Percentiles rank a stretch among this genome's conserved stretches.
phyloP scores from a whole-genome alignment of 2,329 filamentous ascomycete species.

The Coniochaeta ligniaria region DNA sequence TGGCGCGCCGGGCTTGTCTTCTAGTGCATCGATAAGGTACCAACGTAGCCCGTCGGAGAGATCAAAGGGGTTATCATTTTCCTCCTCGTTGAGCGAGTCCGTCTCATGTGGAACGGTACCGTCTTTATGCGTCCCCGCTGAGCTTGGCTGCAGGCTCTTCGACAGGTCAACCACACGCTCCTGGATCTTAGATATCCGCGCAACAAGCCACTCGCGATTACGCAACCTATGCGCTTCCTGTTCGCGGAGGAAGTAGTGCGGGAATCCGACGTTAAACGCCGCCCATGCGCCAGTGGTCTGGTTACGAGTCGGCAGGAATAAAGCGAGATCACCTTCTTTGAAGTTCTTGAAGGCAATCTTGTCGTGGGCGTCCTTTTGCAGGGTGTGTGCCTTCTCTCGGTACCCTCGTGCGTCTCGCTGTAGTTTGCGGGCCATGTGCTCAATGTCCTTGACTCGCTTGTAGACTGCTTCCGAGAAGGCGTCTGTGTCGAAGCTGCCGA shows the following conservation, averaged over 20 bases:
- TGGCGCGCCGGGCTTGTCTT: conserved; percentile 87
- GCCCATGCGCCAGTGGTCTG: conserved; percentile 95
- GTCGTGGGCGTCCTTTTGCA: conserved; percentile 81
- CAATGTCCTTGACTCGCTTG: conserved; percentile 87
- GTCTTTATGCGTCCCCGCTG: conserved; percentile 18
- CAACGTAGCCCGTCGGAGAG: conserved; percentile 90
- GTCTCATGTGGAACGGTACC: conserved; percentile 30
- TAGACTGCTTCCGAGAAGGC: conserved; percentile 77
- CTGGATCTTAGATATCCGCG: conserved; percentile 84
- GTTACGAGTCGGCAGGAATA: conserved; percentile 92
- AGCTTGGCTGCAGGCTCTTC: conserved; percentile 53
- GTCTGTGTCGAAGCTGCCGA: conserved; percentile 77
- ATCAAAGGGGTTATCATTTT: conserved; percentile 96
- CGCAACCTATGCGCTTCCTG: conserved; percentile 81
- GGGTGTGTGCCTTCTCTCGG: conserved; percentile 74
- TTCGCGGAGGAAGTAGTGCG: conserved; percentile 93
- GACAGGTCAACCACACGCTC: conserved; percentile 90
- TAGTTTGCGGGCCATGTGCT: conserved; percentile 88
- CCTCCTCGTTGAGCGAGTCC: conserved; percentile 51
- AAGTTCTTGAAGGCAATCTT: conserved; percentile 96
- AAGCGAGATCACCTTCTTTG: conserved; percentile 89
- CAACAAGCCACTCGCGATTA: conserved; percentile 90
- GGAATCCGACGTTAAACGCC: conserved; percentile 95
- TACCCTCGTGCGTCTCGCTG: conserved; percentile 83
- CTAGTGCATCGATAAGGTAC: conserved; percentile 89